Evolutionary conservation across 1,139 yeast genomes (phyloP).

Genomic region (Arxiozyma slooffiae): DNA sequence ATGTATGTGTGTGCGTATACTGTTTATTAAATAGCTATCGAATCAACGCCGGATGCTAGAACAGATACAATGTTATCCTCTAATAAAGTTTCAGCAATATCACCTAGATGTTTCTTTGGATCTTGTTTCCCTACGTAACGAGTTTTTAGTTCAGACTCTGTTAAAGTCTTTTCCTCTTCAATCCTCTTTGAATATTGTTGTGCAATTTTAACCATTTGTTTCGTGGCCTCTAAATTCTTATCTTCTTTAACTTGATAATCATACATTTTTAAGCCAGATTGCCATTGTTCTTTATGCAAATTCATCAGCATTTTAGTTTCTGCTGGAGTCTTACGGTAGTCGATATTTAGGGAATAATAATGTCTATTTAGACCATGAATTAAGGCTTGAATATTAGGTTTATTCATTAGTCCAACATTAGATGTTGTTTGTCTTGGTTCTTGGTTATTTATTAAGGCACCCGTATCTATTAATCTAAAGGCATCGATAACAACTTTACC

Average conservation of each 20-base stretch:
- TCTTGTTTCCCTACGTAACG: constrained; percentile 97
- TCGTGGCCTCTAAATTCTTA: constrained; percentile 61
- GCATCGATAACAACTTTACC: constrained; percentile 99
- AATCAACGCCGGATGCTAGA: constrained; percentile 80
- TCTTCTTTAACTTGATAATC: constrained; percentile 75
- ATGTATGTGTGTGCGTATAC: not conserved
- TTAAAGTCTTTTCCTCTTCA: constrained; percentile 81
- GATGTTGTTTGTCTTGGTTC: constrained; percentile 98
- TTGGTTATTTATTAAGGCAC: constrained; percentile 86
- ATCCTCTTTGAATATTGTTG: constrained; percentile 84
- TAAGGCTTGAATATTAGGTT: constrained; percentile 95
- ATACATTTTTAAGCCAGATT: constrained; percentile 72
- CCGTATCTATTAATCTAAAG: constrained; percentile 83
- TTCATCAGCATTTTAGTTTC: constrained; percentile 93
- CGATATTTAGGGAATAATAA: constrained; percentile 89
- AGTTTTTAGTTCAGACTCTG: constrained; percentile 82
- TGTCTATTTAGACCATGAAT: constrained; percentile 96
- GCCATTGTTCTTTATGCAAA: constrained; percentile 94
- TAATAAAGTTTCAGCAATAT: constrained; percentile 73
- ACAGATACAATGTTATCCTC: constrained; percentile 86
- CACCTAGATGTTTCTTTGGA: constrained; percentile 93
- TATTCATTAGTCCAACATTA: constrained; percentile 87
- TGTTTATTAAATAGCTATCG: constrained; percentile 59
- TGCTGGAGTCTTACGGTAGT: constrained; percentile 82
- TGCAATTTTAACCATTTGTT: constrained; percentile 81